A percentile compares a stretch with the other conserved stretches of the same genome.
Conservation (phyloP, 495 filamentous ascomycete genomes). For the Aspergillus egyptiacus region DNA sequence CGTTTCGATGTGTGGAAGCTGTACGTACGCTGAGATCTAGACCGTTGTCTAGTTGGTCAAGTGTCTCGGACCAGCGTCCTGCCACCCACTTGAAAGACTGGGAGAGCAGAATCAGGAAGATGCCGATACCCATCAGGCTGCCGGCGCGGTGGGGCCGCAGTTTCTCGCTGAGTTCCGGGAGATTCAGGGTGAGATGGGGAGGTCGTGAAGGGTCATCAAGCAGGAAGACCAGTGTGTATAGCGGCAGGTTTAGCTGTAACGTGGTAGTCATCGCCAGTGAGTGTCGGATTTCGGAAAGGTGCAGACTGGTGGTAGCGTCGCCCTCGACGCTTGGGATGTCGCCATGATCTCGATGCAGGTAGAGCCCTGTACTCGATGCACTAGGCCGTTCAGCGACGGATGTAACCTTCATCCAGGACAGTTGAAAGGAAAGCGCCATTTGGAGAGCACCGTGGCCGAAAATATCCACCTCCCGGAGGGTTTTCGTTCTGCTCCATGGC, state of each 20-base stretch:
- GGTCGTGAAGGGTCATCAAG: too few species aligned
- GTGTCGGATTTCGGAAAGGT: not conserved
- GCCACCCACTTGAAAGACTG: not conserved
- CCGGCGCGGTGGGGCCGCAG: not conserved
- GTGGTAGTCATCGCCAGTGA: not conserved
- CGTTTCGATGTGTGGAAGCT: not conserved
- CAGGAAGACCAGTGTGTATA: not conserved
- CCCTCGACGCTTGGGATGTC: not conserved
- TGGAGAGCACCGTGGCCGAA: too few species aligned
- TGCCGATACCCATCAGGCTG: not conserved
- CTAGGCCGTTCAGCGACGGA: not conserved
- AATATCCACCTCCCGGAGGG: too few species aligned
- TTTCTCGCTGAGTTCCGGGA: too few species aligned
- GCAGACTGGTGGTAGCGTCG: not conserved
- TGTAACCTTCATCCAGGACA: not conserved
- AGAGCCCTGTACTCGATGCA: not conserved
- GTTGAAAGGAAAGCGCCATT: not conserved
- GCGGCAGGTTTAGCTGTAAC: not conserved
- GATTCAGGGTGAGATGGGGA: too few species aligned
- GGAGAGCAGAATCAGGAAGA: not conserved
- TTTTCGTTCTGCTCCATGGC: too few species aligned
- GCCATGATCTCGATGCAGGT: not conserved
- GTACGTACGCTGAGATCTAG: not conserved
- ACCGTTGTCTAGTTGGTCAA: not conserved
- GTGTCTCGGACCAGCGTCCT: not conserved